phyloP scores from a whole-genome alignment of 768 basidiomycete genomes.

The Termitomyces heimii region DNA sequence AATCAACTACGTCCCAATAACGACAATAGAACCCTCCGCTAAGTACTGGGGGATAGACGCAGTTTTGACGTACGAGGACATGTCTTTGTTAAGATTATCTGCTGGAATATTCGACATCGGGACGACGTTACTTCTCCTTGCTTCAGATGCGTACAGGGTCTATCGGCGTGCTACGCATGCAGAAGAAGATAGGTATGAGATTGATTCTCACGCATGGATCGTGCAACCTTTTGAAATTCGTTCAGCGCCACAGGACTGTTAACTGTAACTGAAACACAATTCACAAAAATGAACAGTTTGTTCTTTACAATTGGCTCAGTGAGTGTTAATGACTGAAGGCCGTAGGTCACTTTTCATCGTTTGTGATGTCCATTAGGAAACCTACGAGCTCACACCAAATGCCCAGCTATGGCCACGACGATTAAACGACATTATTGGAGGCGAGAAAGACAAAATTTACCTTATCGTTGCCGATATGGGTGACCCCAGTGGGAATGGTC shows the following conservation, averaged over 20 bases:
- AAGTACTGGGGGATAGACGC: constrained; percentile 52
- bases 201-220: neutral
- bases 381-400: constrained; percentile 52
- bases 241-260: constrained; percentile 49
- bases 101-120: constrained; percentile 18
- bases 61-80: constrained; percentile 30
- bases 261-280: constrained; percentile 44
- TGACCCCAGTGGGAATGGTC: constrained; percentile 41
- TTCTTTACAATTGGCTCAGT: constrained; percentile 47
- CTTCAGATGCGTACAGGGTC: constrained; percentile 51
- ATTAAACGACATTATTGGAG: constrained; percentile 53
- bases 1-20: constrained; percentile 30
- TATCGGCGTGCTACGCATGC: constrained; percentile 53
- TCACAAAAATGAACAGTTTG: constrained; percentile 40
- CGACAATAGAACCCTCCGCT: constrained; percentile 33
- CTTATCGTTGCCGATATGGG: constrained; percentile 53
- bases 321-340: constrained; percentile 1
- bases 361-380: constrained; percentile 23
- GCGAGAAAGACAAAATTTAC: constrained; percentile 43
- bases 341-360: neutral
- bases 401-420: constrained; percentile 68
- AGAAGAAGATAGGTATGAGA: constrained; percentile 39
- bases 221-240: neutral
- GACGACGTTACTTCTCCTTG: constrained; percentile 32
- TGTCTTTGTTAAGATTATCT: constrained; percentile 39